phyloP scores from a whole-genome alignment of 305 asterid species.

The Fraxinus sp. region DNA sequence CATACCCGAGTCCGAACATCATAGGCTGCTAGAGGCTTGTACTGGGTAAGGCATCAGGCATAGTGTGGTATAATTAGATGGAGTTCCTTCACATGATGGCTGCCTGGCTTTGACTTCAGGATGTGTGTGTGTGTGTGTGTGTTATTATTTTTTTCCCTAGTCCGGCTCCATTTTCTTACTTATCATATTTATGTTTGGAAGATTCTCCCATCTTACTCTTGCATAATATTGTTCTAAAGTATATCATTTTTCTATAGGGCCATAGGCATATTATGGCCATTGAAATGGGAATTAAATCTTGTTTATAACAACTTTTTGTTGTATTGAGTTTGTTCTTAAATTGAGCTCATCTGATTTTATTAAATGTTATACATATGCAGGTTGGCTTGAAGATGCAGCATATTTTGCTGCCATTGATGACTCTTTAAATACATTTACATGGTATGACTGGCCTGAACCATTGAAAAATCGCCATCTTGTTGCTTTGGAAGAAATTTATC shows the following conservation, averaged over 20 bases:
- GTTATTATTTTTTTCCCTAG: neutral
- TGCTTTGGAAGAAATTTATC: slow-evolving; percentile 87
- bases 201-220: neutral
- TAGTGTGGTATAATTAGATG: neutral
- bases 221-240: slow-evolving; percentile 4
- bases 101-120: neutral
- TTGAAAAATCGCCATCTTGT: slow-evolving; percentile 86
- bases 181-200: slow-evolving; percentile 8
- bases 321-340: neutral
- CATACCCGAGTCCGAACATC: too few relatives aligned
- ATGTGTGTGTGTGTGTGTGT: too few relatives aligned
- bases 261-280: neutral
- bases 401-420: slow-evolving; percentile 94
- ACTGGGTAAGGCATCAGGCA: slow-evolving; percentile 4
- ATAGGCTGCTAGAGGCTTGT: neutral
- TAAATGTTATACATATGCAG: slow-evolving; percentile 38
- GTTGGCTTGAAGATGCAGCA: slow-evolving; percentile 99
- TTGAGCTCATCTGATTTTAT: slow-evolving; percentile 13
- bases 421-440: slow-evolving; percentile 62
- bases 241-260: neutral
- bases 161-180: slow-evolving; percentile 12
- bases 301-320: neutral
- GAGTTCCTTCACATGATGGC: neutral
- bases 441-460: slow-evolving; percentile 98
- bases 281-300: neutral